These are phyloP conservation scores for Pseudozyma flocculosa DNA, from an alignment of 1,284 basidiomycete genomes.

Conservation along the genomic window DNA sequence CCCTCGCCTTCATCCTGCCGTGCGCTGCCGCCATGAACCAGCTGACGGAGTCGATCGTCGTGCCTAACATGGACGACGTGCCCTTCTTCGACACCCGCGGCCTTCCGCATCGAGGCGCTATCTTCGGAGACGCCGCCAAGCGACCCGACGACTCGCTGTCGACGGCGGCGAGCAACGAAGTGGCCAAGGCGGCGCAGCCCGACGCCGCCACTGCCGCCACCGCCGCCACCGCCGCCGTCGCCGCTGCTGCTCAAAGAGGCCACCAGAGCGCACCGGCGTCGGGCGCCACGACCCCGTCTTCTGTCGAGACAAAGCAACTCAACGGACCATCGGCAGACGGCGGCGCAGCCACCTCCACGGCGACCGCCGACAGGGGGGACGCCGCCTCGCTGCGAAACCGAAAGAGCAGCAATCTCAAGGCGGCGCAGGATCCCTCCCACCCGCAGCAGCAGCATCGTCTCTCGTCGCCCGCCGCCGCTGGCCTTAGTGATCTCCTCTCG, in stretches of 20 bases:
- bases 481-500: slow-evolving; percentile 30
- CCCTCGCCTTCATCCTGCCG: too few relatives aligned
- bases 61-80: slow-evolving; percentile 97
- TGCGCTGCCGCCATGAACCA: slow-evolving; percentile 53
- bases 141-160: slow-evolving; percentile 7
- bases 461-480: slow-evolving; percentile 29
- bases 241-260: slow-evolving; percentile 15
- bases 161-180: slow-evolving; percentile 1
- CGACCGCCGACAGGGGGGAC: background rate
- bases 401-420: background rate
- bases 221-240: too few relatives aligned
- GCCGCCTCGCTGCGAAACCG: background rate
- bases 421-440: background rate
- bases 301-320: background rate
- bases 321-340: background rate
- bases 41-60: slow-evolving; percentile 88
- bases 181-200: background rate
- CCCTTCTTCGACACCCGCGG: slow-evolving; percentile 82
- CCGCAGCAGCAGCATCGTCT: background rate
- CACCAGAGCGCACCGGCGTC: slow-evolving; percentile 30
- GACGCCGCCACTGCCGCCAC: background rate
- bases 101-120: slow-evolving; percentile 73
- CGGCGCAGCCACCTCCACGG: background rate
- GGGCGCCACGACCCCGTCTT: slow-evolving; percentile 19
- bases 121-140: slow-evolving; percentile 76